phyloP scores from a whole-genome alignment of 441 rosid species.

The Populus hybrid region DNA sequence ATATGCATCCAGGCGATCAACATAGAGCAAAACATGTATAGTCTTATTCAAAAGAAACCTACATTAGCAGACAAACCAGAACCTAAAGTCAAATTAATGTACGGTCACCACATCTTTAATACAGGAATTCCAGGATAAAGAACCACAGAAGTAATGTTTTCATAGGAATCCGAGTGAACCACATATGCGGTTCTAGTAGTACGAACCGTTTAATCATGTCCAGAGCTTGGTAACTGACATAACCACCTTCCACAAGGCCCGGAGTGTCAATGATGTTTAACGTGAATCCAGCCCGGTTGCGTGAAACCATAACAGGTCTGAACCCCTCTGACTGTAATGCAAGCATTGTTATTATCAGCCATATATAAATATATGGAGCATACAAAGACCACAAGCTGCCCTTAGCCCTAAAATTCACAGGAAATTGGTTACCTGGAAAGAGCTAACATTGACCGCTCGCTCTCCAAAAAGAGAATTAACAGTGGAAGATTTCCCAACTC shows the following conservation, averaged over 20 bases:
- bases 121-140: background rate
- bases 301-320: constrained; percentile 87
- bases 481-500: constrained; percentile 95
- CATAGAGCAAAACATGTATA: constrained; percentile 78
- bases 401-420: background rate
- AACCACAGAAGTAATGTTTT: constrained; percentile 1
- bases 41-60: constrained; percentile 89
- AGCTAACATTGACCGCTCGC: constrained; percentile 79
- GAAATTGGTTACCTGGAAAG: constrained; percentile 59
- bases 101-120: background rate
- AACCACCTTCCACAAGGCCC: constrained; percentile 96
- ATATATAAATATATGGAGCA: background rate
- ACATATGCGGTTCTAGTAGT: constrained; percentile 4
- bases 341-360: constrained; percentile 1
- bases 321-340: constrained; percentile 63
- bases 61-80: constrained; percentile 16
- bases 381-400: background rate
- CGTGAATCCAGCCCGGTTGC: constrained; percentile 72
- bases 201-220: constrained; percentile 80
- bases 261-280: constrained; percentile 85
- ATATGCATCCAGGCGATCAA: constrained; percentile 89
- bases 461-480: constrained; percentile 94
- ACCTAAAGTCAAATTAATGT: background rate
- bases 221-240: constrained; percentile 85
- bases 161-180: background rate